These are phyloP conservation scores for Metschnikowia continentalis DNA, from an alignment of 805 yeast species.

Conservation along the genomic window DNA sequence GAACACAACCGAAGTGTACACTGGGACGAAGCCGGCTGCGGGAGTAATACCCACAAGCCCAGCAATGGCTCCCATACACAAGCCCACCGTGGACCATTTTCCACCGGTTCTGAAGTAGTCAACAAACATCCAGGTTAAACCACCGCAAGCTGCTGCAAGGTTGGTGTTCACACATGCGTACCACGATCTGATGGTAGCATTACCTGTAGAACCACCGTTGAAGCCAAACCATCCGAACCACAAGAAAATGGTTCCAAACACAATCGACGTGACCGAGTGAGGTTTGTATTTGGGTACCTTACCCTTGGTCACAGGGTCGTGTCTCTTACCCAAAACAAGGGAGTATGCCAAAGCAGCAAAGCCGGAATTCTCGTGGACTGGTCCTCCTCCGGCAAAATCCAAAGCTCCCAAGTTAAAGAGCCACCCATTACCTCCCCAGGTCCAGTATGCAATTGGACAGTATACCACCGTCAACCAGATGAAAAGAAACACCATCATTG, in stretches of 20 bases:
- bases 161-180: constrained; percentile 92
- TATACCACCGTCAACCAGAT: constrained; percentile 94
- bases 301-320: constrained; percentile 65
- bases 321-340: constrained; percentile 85
- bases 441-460: constrained; percentile 96
- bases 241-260: constrained; percentile 86
- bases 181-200: constrained; percentile 88
- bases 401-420: constrained; percentile 73
- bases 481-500: constrained; percentile 93
- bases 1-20: constrained; percentile 44
- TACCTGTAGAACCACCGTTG: constrained; percentile 98
- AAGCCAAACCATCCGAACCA: constrained; percentile 99
- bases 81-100: constrained; percentile 90
- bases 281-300: constrained; percentile 89
- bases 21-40: constrained; percentile 94
- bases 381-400: constrained; percentile 99
- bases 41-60: constrained; percentile 96
- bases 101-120: constrained; percentile 84
- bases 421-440: constrained; percentile 97
- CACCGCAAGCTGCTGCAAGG: constrained; percentile 91
- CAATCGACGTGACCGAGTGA: constrained; percentile 86
- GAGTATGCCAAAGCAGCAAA: constrained; percentile 94
- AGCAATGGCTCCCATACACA: constrained; percentile 90
- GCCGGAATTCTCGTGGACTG: constrained; percentile 94
- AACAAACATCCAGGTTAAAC: constrained; percentile 88